Evolutionary conservation across 192 early-diverging fungal species (phyloP), one percentile per base, ranked within the genome.

Genomic region (Kickxella alabastrina): DNA sequence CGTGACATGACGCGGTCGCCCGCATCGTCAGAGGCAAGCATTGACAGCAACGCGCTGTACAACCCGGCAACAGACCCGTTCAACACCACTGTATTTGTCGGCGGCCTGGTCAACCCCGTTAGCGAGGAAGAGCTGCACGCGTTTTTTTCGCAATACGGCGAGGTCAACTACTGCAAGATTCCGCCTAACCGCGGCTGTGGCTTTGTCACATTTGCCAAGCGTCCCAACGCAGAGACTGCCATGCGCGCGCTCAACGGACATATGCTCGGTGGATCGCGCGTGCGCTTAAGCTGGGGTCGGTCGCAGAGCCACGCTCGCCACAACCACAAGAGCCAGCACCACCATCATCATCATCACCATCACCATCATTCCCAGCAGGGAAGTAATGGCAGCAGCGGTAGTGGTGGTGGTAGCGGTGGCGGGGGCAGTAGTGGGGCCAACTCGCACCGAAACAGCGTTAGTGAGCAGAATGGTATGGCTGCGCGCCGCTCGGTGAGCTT

Each of bases 41-140:
- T 49, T 6, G 65, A 66, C 47, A 64, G 65, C 65, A 65, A 55
- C 24, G 71, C 49, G 13, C 31, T 47, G 34, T 72, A 70, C 53
- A 69, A 73, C 34, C 69, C 69, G 26, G 69, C 76, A 1, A 61
- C 69, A 2, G 93, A 97, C 63, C 91, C 91, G 34, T 86, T 75
- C 67, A 96, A 96, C 75, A 97, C 93, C 4, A 98, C 96, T 3
- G 91, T 98, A 24, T 98, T 98, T 79, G 92, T 98, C 19, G 96
- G 96, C 18, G 94, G 94, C 4, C 73, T 98, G 35, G 87, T 81
- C 34, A 79, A 87, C 26, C 78, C 83, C 7, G 85, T 90, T n/a
- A 79, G 80, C 21, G 93, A 97, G 59, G 88, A 93, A 41, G 93
- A 97, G 43, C 79, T 98, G 49, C 65, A 82, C 27, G 80, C 82